Evolutionary conservation across 73 alveolate genomes (phyloP).

Genomic region (Durusdinium trenchii): DNA sequence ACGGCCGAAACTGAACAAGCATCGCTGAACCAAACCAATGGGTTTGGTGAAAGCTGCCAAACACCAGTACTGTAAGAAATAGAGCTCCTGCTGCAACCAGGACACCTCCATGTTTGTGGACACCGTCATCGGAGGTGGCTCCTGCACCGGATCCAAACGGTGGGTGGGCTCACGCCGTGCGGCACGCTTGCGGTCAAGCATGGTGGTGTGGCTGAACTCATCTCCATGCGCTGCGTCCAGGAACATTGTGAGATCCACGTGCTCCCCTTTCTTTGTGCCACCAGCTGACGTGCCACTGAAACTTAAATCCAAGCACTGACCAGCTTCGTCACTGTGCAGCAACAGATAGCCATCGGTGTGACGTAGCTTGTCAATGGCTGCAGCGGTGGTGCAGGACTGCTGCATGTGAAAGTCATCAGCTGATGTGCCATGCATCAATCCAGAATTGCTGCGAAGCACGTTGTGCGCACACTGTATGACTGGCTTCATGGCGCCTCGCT

Average conservation of each 20-base stretch:
- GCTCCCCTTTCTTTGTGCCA: not conserved
- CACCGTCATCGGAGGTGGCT: not conserved
- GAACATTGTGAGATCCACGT: not conserved
- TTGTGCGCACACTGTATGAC: not conserved
- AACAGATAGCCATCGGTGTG: not conserved
- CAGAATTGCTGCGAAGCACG: not conserved
- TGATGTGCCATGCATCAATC: not conserved
- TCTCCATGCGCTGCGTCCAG: constrained; percentile 8
- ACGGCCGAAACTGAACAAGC: constrained; percentile 1
- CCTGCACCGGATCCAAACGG: not conserved
- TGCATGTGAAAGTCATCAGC: constrained; percentile 23
- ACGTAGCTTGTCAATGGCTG: not conserved
- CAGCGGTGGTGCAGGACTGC: constrained; percentile 23
- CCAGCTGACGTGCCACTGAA: not conserved
- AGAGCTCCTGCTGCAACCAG: not conserved
- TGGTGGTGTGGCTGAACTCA: not conserved
- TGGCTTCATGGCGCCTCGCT: not conserved
- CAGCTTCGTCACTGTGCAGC: constrained; percentile 10
- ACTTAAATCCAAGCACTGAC: not conserved
- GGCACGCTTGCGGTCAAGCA: not conserved
- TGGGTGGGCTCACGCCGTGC: not conserved
- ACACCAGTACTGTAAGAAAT: constrained; percentile 6
- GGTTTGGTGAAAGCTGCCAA: constrained; percentile 20
- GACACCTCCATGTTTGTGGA: constrained; percentile 22
- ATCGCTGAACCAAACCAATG: not conserved